Evolutionary conservation across 1,139 yeast genomes (phyloP).

Genomic region (Kodamaea arcana): DNA sequence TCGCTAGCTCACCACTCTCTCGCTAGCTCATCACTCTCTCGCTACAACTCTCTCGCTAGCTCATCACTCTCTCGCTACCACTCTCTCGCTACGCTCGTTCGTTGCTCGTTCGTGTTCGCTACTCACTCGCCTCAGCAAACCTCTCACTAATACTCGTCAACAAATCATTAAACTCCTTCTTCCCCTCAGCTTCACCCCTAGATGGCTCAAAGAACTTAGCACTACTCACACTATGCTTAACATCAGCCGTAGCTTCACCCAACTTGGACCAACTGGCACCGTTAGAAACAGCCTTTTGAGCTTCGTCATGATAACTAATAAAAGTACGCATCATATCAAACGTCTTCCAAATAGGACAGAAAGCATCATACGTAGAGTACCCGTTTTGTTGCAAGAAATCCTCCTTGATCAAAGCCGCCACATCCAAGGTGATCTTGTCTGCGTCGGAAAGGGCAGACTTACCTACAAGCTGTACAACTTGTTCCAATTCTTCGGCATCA

Average conservation of each 20-base stretch:
- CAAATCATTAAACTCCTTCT: slow-evolving; percentile 72
- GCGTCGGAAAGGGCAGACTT: slow-evolving; percentile 95
- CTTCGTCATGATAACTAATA: slow-evolving; percentile 88
- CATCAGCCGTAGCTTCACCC: slow-evolving; percentile 81
- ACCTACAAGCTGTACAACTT: slow-evolving; percentile 98
- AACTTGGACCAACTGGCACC: slow-evolving; percentile 96
- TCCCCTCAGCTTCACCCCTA: slow-evolving; percentile 76
- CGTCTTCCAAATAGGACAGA: slow-evolving; percentile 99
- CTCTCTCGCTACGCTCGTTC: background rate
- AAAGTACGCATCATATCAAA: slow-evolving; percentile 97
- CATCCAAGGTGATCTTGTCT: slow-evolving; percentile 94
- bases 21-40: no score
- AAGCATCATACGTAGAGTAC: slow-evolving; percentile 94
- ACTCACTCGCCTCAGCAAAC: slow-evolving; percentile 94
- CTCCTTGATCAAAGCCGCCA: slow-evolving; percentile 85
- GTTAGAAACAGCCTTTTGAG: slow-evolving; percentile 91
- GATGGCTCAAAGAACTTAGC: slow-evolving; percentile 96
- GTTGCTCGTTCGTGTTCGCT: slow-evolving; percentile 20
- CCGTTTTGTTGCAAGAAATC: slow-evolving; percentile 99
- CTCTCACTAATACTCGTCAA: slow-evolving; percentile 76
- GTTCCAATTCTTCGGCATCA: slow-evolving; percentile 96
- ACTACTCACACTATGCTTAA: slow-evolving; percentile 89
- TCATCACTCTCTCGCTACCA: no score
- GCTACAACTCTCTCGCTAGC: no score
- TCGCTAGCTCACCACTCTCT: no score